Conservation (phyloP, 257 asterid species). For the Jaltomata sinuosa region DNA sequence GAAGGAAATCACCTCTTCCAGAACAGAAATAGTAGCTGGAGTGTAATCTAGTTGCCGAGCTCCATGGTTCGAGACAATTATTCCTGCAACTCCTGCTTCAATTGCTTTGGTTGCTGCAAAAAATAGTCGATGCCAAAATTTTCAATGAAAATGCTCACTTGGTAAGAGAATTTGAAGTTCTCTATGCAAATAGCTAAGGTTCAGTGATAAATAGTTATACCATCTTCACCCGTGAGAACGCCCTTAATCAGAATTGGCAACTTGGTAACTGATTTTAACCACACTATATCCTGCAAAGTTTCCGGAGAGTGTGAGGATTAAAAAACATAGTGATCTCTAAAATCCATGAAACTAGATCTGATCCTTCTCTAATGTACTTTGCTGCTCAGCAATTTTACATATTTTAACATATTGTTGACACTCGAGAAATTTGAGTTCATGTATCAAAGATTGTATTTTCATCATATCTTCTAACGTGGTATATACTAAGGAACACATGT, state of each 20-base stretch:
- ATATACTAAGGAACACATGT: neutral
- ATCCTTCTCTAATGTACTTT: neutral
- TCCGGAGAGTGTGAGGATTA: neutral
- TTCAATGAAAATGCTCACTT: neutral
- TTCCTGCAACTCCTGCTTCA: conserved; percentile 53
- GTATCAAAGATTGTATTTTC: neutral
- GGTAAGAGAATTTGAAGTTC: neutral
- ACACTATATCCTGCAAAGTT: conserved; percentile 49
- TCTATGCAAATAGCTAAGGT: neutral
- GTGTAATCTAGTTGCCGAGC: conserved; percentile 52
- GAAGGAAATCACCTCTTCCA: conserved; percentile 45
- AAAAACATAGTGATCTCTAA: neutral
- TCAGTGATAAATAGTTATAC: conserved; percentile 4
- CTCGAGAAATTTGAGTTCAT: neutral
- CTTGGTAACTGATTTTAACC: conserved; percentile 52
- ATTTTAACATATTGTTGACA: neutral
- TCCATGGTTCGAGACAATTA: conserved; percentile 60
- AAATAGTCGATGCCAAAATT: neutral
- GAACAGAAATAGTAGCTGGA: conserved; percentile 54
- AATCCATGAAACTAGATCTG: neutral
- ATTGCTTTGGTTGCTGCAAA: conserved; percentile 42
- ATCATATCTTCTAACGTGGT: neutral
- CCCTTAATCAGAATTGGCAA: conserved; percentile 61
- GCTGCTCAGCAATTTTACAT: neutral
- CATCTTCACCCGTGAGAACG: conserved; percentile 57